Evolutionary conservation across 1,284 basidiomycete genomes (phyloP).

Genomic region (Naganishia albida): DNA sequence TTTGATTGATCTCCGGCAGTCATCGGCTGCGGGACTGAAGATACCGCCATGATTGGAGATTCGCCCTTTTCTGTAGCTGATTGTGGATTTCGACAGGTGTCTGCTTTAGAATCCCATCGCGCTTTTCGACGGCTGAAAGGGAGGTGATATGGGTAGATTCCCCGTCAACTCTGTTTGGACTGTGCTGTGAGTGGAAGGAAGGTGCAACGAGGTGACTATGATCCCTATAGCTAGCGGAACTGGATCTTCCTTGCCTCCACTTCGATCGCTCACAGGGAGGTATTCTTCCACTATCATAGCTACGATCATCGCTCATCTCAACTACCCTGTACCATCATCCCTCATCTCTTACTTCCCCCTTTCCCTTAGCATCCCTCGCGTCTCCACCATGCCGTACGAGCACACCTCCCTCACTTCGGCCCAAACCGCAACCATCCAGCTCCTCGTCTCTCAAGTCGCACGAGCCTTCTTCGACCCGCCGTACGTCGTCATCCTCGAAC

Average conservation of each 20-base stretch:
- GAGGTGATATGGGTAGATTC: too few species aligned
- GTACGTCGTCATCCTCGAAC: slow-evolving; percentile 87
- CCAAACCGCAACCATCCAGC: slow-evolving; percentile 26
- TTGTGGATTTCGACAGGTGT: too few species aligned
- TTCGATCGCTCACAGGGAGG: neutral
- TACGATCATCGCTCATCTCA: neutral
- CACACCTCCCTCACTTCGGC: slow-evolving; percentile 21
- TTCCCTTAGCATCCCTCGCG: neutral
- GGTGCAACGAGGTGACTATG: too few species aligned
- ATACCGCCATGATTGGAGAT: neutral
- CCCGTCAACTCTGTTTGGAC: neutral
- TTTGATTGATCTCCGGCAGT: neutral
- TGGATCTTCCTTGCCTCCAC: too few species aligned
- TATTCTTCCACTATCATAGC: neutral
- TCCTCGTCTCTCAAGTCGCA: slow-evolving; percentile 84
- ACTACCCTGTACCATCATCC: neutral
- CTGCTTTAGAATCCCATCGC: too few species aligned
- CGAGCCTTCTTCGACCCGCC: slow-evolving; percentile 93
- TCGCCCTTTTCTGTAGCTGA: too few species aligned
- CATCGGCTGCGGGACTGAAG: neutral
- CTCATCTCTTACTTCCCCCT: neutral
- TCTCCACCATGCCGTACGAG: slow-evolving; percentile 30
- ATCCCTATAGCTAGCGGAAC: too few species aligned
- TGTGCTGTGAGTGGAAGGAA: neutral
- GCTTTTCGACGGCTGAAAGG: too few species aligned